Evolutionary conservation across 2,329 filamentous ascomycete species (phyloP).

Genomic region (Trichoderma guizhouense): DNA sequence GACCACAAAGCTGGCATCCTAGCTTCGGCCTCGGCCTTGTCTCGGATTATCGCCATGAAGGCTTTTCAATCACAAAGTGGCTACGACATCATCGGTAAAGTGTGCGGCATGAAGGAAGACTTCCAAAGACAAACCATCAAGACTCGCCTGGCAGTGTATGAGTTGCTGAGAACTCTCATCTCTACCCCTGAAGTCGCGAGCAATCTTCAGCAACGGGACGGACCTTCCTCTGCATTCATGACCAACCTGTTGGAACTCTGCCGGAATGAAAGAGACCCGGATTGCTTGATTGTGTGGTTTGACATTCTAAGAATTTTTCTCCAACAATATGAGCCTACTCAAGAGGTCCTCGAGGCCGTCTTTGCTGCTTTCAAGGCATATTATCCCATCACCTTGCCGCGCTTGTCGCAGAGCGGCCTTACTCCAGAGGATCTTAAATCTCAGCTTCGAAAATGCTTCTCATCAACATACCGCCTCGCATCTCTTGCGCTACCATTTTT

Average conservation of each 20-base stretch:
- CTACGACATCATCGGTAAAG: slow-evolving; percentile 46
- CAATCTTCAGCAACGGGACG: slow-evolving; percentile 45
- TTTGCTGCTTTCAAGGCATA: slow-evolving; percentile 58
- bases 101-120: slow-evolving; percentile 53
- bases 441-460: slow-evolving; percentile 52
- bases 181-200: slow-evolving; percentile 40
- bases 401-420: slow-evolving; percentile 49
- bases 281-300: slow-evolving; percentile 57
- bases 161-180: slow-evolving; percentile 45
- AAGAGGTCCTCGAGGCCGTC: slow-evolving; percentile 46
- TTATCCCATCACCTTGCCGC: slow-evolving; percentile 56
- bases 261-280: slow-evolving; percentile 54
- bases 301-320: slow-evolving; percentile 46
- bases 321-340: slow-evolving; percentile 40
- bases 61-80: slow-evolving; percentile 49
- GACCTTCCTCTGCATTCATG: slow-evolving; percentile 45
- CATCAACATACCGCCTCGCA: slow-evolving; percentile 47
- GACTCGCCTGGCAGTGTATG: slow-evolving; percentile 52
- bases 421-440: slow-evolving; percentile 56
- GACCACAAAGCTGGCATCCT: slow-evolving; percentile 59
- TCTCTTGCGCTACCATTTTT: slow-evolving; percentile 50
- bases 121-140: slow-evolving; percentile 51
- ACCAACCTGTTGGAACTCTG: slow-evolving; percentile 49
- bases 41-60: slow-evolving; percentile 47
- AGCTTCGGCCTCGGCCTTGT: slow-evolving; percentile 51